Evolutionary conservation across 2,329 filamentous ascomycete species (phyloP).

Genomic region (Mycosphaerelloides madeirae): DNA sequence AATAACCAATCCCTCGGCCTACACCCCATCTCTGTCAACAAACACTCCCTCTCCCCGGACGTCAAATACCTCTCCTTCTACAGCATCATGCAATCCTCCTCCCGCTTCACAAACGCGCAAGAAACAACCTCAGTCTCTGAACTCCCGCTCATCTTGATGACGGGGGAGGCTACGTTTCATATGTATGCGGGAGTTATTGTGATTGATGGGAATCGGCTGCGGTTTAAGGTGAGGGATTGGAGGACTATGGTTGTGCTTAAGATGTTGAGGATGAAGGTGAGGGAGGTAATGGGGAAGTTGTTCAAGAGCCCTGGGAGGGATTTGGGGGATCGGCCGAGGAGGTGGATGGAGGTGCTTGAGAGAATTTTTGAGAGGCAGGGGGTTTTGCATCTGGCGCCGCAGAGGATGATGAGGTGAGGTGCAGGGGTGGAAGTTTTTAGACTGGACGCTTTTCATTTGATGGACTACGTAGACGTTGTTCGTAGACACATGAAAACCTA

Average conservation of each 20-base stretch:
- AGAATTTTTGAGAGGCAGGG: conserved; percentile 26
- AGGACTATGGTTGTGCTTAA: conserved; percentile 88
- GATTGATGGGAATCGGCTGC: conserved; percentile 79
- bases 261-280: conserved; percentile 65
- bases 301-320: conserved; percentile 54
- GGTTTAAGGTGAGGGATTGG: conserved; percentile 83
- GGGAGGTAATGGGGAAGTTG: conserved; percentile 66
- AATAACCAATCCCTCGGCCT: conserved; percentile 89
- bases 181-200: conserved; percentile 83
- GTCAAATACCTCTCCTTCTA: conserved; percentile 89
- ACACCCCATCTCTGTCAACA: conserved; percentile 86
- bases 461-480: too few species aligned
- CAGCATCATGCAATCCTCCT: conserved; percentile 90
- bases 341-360: conserved; percentile 39
- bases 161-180: conserved; percentile 85
- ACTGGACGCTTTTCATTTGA: too few species aligned
- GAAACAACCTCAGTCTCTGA: conserved; percentile 65
- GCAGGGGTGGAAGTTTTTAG: too few species aligned
- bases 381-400: conserved; percentile 1
- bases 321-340: conserved; percentile 36
- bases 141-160: conserved; percentile 76
- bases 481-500: too few species aligned
- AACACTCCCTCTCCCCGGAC: conserved; percentile 43
- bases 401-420: neutral
- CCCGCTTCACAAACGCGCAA: conserved; percentile 80